Base-by-base conservation (phyloP, 192 early-diverging fungal genomes). In the Gigaspora rosea region DNA sequence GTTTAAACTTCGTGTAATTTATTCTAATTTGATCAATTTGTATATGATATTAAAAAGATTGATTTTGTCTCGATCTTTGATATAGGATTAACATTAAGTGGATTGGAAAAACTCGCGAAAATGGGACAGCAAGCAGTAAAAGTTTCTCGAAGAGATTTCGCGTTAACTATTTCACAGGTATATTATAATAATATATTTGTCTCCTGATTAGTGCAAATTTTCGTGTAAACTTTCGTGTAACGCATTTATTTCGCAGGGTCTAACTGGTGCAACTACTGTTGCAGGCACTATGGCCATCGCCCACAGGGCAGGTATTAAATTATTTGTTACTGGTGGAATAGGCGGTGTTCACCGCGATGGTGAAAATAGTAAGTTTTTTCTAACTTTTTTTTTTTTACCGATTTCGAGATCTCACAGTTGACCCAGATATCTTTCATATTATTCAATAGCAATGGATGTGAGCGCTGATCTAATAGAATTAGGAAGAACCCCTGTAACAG, bases 261-360 rank as follows among this genome's bases (percentile, higher is more conserved):
- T 87, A 76, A 85, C 89, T 3, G 97, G 97, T 0, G 91, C 95
- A 8, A 99, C 97, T 0, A 99, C 97, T 1, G 97, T 99, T 15
- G 90, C 96, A 15, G 91, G 90, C 8, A 99, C 96, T 0, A 95
- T 97, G 91, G 70, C 95, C n/a, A 87, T 92, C 7, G 96, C 97
- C 4, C 88, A 95, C 76, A 80, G 81, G 58, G 94, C 92, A 8
- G 96, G 95, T 2, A 99, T 99, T 69, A 77, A 80, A 49, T 84
- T 99, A 0, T 99, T 99, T 88, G 96, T 94, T 9, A 99, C 97
- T 7, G 97, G 97, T 20, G 97, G 75, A 8, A 98, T 99, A 70
- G 97, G 97, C 51, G 97, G 97, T 48, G 96, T 95, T 46, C 95
- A 97, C 73, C 89, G 96, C 10, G 94, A 92, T 10, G 94, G 88